Evolutionary conservation across 208 protist species (phyloP).

Genomic region (Naegleria lovaniensis): DNA sequence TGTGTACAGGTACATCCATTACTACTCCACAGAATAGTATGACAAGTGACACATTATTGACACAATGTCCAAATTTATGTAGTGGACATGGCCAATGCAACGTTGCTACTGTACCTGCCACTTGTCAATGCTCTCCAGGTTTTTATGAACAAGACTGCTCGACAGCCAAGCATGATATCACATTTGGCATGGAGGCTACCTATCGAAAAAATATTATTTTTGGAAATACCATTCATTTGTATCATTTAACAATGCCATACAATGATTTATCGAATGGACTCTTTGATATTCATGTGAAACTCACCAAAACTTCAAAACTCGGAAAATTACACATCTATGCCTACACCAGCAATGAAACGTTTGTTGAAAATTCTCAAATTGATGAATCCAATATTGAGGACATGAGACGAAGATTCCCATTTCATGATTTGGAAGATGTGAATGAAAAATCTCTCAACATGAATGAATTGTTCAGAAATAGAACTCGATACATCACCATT

Average conservation of each 20-base stretch:
- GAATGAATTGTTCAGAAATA: not conserved
- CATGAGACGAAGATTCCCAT: not conserved
- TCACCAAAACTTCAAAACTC: not conserved
- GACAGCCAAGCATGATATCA: not conserved
- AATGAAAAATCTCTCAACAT: not conserved
- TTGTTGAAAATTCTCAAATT: not conserved
- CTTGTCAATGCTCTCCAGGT: not conserved
- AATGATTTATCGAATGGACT: not conserved
- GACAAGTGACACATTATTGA: no score
- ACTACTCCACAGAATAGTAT: not conserved
- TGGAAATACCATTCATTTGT: not conserved
- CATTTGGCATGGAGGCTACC: not conserved
- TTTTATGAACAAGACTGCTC: not conserved
- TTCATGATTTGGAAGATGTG: conserved; percentile 1
- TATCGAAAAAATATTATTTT: not conserved
- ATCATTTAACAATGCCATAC: not conserved
- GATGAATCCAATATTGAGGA: not conserved
- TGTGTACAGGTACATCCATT: not conserved
- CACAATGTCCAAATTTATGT: not conserved
- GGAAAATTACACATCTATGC: not conserved
- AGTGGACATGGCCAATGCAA: not conserved
- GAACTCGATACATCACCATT: not conserved
- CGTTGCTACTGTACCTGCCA: not conserved
- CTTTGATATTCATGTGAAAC: not conserved
- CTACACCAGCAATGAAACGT: not conserved